phyloP scores from a whole-genome alignment of 2,329 filamentous ascomycete genomes.

The Hymenoscyphus salicellus region DNA sequence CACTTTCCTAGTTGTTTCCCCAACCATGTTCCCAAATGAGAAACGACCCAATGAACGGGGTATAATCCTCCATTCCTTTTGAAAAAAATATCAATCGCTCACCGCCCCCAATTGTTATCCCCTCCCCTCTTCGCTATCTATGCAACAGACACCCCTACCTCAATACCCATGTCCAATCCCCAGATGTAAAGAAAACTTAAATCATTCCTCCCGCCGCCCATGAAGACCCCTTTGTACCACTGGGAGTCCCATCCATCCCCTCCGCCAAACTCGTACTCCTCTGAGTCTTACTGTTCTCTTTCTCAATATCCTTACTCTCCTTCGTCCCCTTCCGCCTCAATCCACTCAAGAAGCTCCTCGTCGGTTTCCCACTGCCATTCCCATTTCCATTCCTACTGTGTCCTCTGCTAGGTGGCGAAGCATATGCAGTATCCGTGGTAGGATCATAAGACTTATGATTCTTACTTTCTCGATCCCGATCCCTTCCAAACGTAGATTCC shows the following conservation, averaged over 20 bases:
- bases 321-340: constrained; percentile 24
- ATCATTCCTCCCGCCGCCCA: not conserved
- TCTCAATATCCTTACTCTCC: not conserved
- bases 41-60: not conserved
- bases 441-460: constrained; percentile 21
- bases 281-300: not conserved
- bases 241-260: not conserved
- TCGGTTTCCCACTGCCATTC: constrained; percentile 30
- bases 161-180: not conserved
- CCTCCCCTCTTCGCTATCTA: constrained; percentile 1
- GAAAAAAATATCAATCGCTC: not conserved
- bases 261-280: not conserved
- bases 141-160: not conserved
- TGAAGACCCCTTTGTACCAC: not conserved
- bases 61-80: not conserved
- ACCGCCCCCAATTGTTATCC: not conserved
- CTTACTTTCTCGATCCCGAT: constrained; percentile 32
- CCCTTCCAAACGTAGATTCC: constrained; percentile 33
- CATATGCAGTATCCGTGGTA: constrained; percentile 15
- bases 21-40: not conserved
- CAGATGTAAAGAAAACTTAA: not conserved
- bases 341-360: constrained; percentile 33
- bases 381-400: constrained; percentile 29
- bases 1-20: not conserved
- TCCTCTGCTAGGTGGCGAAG: constrained; percentile 21